phyloP scores from a whole-genome alignment of 1,284 basidiomycete species.

The Trichosporon sp. region DNA sequence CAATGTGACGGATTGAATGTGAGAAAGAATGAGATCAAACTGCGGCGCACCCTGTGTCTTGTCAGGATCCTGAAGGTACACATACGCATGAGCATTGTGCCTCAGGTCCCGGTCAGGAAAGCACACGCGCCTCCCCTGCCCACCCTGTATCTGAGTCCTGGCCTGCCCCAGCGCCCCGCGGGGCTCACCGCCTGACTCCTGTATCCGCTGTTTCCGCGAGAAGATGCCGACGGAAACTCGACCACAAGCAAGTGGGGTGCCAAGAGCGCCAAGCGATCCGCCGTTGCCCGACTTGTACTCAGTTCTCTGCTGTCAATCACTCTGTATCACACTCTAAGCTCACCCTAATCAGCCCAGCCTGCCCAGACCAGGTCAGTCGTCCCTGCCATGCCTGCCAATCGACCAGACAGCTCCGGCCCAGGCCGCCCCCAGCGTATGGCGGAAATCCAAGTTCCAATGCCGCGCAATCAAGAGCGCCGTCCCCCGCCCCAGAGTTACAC shows the following conservation, averaged over 20 bases:
- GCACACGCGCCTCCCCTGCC: no score
- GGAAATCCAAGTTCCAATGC: neutral
- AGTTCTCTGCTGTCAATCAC: no score
- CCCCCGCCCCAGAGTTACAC: neutral
- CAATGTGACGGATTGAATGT: neutral
- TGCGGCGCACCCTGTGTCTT: neutral
- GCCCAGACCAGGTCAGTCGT: neutral
- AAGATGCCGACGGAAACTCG: neutral
- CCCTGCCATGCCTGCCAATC: neutral
- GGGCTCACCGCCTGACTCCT: neutral
- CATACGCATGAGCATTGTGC: no score
- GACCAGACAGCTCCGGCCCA: no score
- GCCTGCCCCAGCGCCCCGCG: neutral
- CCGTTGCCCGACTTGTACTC: neutral
- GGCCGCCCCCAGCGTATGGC: neutral
- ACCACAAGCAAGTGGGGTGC: neutral
- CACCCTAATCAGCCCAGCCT: no score
- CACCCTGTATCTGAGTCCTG: no score
- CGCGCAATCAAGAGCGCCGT: neutral
- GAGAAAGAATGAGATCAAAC: neutral
- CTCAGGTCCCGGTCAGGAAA: neutral
- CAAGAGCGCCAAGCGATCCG: neutral
- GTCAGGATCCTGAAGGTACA: no score
- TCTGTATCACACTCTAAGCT: neutral
- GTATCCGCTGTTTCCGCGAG: neutral